Percentiles rank a stretch among this genome's conserved stretches.
phyloP scores from a whole-genome alignment of 2,329 filamentous ascomycete species.

The Cladophialophora yegresii region DNA sequence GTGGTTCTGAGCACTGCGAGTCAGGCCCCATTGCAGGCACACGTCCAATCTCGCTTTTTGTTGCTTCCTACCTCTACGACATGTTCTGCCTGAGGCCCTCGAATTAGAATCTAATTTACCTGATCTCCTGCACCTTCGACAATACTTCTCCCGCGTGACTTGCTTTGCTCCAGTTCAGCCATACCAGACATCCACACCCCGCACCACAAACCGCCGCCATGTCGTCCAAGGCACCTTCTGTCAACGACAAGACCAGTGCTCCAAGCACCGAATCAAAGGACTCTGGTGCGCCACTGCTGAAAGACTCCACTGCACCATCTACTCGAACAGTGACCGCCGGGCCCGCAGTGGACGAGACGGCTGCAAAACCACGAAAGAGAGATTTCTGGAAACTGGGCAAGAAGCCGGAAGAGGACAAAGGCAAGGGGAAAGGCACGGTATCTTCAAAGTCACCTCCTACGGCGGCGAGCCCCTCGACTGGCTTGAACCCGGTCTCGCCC shows the following conservation, averaged over 20 bases:
- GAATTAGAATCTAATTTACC: conserved; percentile 1
- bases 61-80: conserved; percentile 5
- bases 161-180: background rate
- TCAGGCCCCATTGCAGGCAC: conserved; percentile 13
- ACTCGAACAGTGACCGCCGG: conserved; percentile 7
- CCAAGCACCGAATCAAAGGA: conserved; percentile 34
- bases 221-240: conserved; percentile 24
- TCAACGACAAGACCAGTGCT: conserved; percentile 26
- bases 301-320: conserved; percentile 10
- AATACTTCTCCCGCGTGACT: background rate
- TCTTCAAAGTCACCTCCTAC: conserved; percentile 31
- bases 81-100: conserved; percentile 16
- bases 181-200: background rate
- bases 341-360: conserved; percentile 14
- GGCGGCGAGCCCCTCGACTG: conserved; percentile 34
- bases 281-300: conserved; percentile 30
- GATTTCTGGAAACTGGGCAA: conserved; percentile 64
- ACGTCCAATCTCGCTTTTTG: conserved; percentile 5
- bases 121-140: background rate
- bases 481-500: conserved; percentile 38
- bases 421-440: conserved; percentile 36
- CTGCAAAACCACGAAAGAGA: conserved; percentile 55
- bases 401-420: conserved; percentile 55
- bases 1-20: conserved; percentile 2
- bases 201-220: conserved; percentile 9